Evolutionary conservation across 768 basidiomycete species (phyloP).

Genomic region (Collybia sp.): DNA sequence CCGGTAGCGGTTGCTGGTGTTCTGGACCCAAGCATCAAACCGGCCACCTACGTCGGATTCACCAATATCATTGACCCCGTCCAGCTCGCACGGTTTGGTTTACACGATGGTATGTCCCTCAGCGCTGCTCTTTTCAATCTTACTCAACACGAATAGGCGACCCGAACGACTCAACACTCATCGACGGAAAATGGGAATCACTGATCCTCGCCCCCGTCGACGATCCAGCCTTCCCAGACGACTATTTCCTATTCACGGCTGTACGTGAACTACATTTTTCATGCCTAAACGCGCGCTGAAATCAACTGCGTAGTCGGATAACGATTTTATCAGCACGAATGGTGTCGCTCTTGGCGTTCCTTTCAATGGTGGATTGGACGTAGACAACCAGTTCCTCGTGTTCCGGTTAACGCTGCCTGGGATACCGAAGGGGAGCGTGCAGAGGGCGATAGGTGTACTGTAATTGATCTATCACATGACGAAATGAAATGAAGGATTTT

Average conservation of each 20-base stretch:
- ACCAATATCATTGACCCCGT: slow-evolving; percentile 48
- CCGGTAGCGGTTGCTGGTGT: slow-evolving; percentile 47
- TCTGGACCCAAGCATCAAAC: slow-evolving; percentile 39
- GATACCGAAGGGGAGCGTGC: slow-evolving; percentile 7
- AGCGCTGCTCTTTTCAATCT: slow-evolving; percentile 1
- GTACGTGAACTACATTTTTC: slow-evolving; percentile 2
- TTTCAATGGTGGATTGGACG: slow-evolving; percentile 45
- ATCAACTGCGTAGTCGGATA: slow-evolving; percentile 41
- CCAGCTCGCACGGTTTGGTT: slow-evolving; percentile 55
- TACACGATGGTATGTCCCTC: slow-evolving; percentile 49
- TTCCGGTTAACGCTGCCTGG: slow-evolving; percentile 52
- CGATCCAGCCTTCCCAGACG: slow-evolving; percentile 7
- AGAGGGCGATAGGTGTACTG: too few relatives aligned
- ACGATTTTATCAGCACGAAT: slow-evolving; percentile 53
- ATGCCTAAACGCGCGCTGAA: slow-evolving; percentile 1
- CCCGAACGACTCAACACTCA: slow-evolving; percentile 44
- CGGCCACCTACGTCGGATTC: slow-evolving; percentile 53
- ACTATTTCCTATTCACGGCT: slow-evolving; percentile 13
- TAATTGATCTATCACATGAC: too few relatives aligned
- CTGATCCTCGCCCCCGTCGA: slow-evolving; percentile 28
- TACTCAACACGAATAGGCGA: slow-evolving; percentile 26
- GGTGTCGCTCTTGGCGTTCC: slow-evolving; percentile 43
- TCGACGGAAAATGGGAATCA: slow-evolving; percentile 67
- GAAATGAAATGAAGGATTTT: too few relatives aligned
- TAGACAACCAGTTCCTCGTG: slow-evolving; percentile 58